Percentiles rank a stretch among this genome's conserved stretches.
Conservation (phyloP, 2,329 filamentous ascomycete species). For the Pseudogymnoascus sp. region DNA sequence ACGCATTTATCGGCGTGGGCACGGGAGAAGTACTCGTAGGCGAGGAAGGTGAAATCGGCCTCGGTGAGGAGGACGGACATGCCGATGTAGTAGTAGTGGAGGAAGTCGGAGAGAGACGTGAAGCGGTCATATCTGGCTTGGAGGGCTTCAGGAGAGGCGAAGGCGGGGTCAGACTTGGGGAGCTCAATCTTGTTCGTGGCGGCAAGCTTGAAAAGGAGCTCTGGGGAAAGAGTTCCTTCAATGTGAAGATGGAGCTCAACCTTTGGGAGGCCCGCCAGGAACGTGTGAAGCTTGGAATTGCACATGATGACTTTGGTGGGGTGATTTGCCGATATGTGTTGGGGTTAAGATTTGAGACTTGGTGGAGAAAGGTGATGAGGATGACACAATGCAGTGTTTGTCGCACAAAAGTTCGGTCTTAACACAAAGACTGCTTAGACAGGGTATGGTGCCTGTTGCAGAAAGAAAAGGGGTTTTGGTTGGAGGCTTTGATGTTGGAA, state of each 20-base stretch:
- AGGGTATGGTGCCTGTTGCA: neutral
- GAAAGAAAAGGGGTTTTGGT: neutral
- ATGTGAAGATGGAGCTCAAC: slow-evolving; percentile 78
- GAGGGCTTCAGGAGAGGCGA: slow-evolving; percentile 52
- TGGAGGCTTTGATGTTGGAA: neutral
- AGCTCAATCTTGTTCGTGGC: slow-evolving; percentile 57
- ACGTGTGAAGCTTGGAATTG: slow-evolving; percentile 30
- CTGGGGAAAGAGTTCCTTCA: slow-evolving; percentile 65
- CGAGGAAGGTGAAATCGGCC: slow-evolving; percentile 65
- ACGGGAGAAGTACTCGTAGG: slow-evolving; percentile 62
- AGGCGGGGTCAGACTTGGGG: slow-evolving; percentile 50
- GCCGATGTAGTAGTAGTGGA: slow-evolving; percentile 71
- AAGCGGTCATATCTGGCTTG: slow-evolving; percentile 59
- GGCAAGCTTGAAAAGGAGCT: slow-evolving; percentile 63
- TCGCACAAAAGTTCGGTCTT: neutral
- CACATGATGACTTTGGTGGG: slow-evolving; percentile 19
- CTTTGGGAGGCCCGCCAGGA: slow-evolving; percentile 63
- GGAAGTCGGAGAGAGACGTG: slow-evolving; percentile 67
- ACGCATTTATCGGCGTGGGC: slow-evolving; percentile 58
- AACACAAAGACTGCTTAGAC: neutral
- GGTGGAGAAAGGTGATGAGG: neutral
- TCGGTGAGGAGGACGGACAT: slow-evolving; percentile 60
- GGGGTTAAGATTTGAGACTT: neutral
- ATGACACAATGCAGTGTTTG: neutral
- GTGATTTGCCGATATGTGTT: neutral